These are phyloP conservation scores for Forsythia viridissima DNA, from an alignment of 257 asterid species.

Conservation along the genomic window DNA sequence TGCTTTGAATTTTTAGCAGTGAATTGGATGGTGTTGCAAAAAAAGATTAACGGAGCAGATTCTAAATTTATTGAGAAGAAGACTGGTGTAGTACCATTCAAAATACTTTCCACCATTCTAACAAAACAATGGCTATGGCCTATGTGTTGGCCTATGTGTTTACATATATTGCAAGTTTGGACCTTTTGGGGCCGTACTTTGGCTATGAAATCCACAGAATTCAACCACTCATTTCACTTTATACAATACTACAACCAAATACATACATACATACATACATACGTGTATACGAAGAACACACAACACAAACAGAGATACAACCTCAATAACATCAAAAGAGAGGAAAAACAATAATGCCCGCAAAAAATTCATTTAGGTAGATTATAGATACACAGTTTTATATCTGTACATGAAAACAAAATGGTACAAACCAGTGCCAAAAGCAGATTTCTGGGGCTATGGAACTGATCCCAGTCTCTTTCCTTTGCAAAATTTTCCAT, in stretches of 20 bases:
- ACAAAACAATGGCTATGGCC: not conserved
- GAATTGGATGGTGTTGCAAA: too few species aligned
- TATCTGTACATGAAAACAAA: too few species aligned
- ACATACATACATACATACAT: not conserved
- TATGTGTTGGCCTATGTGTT: not conserved
- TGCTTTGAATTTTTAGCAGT: too few species aligned
- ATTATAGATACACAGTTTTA: too few species aligned
- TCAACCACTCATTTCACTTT: not conserved
- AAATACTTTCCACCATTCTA: too few species aligned
- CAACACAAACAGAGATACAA: not conserved
- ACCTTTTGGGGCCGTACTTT: not conserved
- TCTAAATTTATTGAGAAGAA: too few species aligned
- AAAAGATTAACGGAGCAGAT: too few species aligned
- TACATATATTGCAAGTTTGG: not conserved
- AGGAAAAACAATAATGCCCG: too few species aligned
- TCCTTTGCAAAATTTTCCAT: slow-evolving; percentile 55
- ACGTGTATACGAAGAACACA: not conserved
- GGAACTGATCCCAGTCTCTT: slow-evolving; percentile 41
- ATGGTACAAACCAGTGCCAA: too few species aligned
- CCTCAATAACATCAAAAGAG: not conserved
- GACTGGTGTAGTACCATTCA: too few species aligned
- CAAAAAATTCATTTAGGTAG: too few species aligned
- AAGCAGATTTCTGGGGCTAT: too few species aligned
- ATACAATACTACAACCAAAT: not conserved
- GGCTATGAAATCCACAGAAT: not conserved